Conservation (phyloP, 2,329 filamentous ascomycete genomes). For the Aureobasidium sp. region DNA sequence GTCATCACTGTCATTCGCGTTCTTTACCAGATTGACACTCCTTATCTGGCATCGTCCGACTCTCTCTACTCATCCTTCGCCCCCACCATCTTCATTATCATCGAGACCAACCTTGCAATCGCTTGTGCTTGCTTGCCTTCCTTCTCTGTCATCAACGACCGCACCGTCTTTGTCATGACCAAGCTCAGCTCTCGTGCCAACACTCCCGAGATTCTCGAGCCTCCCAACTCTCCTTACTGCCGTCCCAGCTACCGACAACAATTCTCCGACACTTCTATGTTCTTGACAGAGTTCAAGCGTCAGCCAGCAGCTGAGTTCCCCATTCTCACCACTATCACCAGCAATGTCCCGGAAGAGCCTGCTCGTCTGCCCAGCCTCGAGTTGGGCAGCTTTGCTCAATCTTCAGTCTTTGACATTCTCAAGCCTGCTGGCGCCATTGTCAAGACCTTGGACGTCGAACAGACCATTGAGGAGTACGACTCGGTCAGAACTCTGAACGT, state of each 20-base stretch:
- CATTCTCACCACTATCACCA: constrained; percentile 3
- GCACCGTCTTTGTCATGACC: neutral
- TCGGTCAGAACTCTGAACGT: neutral
- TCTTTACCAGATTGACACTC: neutral
- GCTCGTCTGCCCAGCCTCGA: constrained; percentile 6
- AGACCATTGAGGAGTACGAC: neutral
- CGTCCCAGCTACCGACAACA: neutral
- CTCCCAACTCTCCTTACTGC: neutral
- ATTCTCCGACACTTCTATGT: constrained; percentile 5
- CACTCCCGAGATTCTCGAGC: neutral
- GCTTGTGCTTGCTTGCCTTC: constrained; percentile 7
- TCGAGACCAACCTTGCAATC: constrained; percentile 6
- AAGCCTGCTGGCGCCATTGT: constrained; percentile 9
- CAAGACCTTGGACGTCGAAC: neutral
- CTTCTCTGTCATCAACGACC: neutral
- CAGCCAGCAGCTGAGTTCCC: neutral
- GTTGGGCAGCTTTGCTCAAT: neutral
- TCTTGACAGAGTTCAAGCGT: constrained; percentile 1
- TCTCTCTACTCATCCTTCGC: neutral
- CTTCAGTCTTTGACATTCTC: constrained; percentile 5
- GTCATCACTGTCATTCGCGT: constrained; percentile 5
- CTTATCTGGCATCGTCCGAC: neutral
- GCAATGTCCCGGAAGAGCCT: neutral
- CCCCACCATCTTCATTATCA: constrained; percentile 1
- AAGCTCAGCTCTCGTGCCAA: neutral